Evolutionary conservation across 768 basidiomycete species (phyloP).

Genomic region (Rickenella mellea): DNA sequence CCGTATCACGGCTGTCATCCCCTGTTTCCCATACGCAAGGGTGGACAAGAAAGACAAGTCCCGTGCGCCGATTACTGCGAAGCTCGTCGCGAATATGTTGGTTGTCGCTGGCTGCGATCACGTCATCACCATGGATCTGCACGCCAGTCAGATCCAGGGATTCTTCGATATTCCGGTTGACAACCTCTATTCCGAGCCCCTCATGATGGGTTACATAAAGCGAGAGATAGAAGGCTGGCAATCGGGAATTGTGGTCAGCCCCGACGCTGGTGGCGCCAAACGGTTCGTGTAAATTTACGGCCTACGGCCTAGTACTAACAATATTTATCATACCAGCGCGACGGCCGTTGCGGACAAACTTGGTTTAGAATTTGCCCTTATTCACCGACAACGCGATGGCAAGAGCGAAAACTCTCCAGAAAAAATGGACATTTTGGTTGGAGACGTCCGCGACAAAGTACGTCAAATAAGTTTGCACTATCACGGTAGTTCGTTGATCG

Average conservation of each 20-base stretch:
- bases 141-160: slow-evolving; percentile 96
- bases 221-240: slow-evolving; percentile 77
- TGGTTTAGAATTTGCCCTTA: slow-evolving; percentile 89
- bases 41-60: slow-evolving; percentile 99
- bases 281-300: slow-evolving; percentile 44
- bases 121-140: slow-evolving; percentile 98
- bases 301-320: slow-evolving; percentile 4
- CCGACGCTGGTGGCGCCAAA: slow-evolving; percentile 98
- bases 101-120: slow-evolving; percentile 96
- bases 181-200: slow-evolving; percentile 92
- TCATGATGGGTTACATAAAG: slow-evolving; percentile 93
- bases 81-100: slow-evolving; percentile 97
- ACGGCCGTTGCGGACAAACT: slow-evolving; percentile 95
- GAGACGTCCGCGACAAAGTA: slow-evolving; percentile 86
- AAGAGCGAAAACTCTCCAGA: slow-evolving; percentile 58
- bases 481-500: slow-evolving; percentile 6
- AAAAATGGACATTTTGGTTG: slow-evolving; percentile 89
- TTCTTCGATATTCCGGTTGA: slow-evolving; percentile 99
- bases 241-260: slow-evolving; percentile 87
- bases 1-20: slow-evolving; percentile 94
- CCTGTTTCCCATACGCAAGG: slow-evolving; percentile 93
- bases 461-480: slow-evolving; percentile 4
- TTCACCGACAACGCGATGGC: slow-evolving; percentile 81
- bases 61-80: slow-evolving; percentile 94
- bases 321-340: slow-evolving; percentile 40